A percentile compares a stretch with the other conserved stretches of the same genome.
Evolutionary conservation across 2,329 filamentous ascomycete genomes (phyloP).

Genomic region (Huntiella savannae): DNA sequence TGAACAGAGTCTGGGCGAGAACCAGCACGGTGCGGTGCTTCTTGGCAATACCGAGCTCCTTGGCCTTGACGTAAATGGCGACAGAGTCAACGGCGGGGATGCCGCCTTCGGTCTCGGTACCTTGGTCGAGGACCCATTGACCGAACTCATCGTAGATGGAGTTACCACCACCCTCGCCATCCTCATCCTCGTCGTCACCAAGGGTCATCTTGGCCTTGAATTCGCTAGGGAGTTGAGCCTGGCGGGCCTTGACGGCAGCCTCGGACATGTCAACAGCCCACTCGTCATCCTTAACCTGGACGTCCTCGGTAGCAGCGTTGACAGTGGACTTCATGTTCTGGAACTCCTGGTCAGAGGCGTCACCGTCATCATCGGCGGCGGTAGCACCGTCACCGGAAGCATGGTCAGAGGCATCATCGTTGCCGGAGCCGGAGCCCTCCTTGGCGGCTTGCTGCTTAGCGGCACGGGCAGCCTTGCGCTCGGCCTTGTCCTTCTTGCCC

Average conservation of each 20-base stretch:
- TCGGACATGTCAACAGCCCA: slow-evolving; percentile 97
- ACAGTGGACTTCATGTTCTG: slow-evolving; percentile 54
- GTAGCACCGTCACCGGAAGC: slow-evolving; percentile 29
- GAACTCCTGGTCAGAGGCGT: slow-evolving; percentile 76
- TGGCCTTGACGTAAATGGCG: slow-evolving; percentile 88
- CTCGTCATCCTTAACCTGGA: slow-evolving; percentile 61
- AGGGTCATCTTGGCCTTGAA: slow-evolving; percentile 83
- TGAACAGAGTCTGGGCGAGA: slow-evolving; percentile 78
- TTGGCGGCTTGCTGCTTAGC: slow-evolving; percentile 57
- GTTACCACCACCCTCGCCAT: slow-evolving; percentile 54
- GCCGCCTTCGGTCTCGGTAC: slow-evolving; percentile 45
- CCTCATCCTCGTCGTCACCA: slow-evolving; percentile 62
- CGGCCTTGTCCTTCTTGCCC: slow-evolving; percentile 94
- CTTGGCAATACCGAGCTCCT: slow-evolving; percentile 80
- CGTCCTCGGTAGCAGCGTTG: slow-evolving; percentile 27
- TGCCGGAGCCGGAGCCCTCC: slow-evolving; percentile 43
- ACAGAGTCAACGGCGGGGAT: slow-evolving; percentile 70
- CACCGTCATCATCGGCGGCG: slow-evolving; percentile 30
- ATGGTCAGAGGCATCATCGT: slow-evolving; percentile 32
- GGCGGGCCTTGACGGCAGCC: slow-evolving; percentile 84
- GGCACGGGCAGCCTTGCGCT: slow-evolving; percentile 75
- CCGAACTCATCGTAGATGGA: slow-evolving; percentile 79
- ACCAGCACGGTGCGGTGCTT: slow-evolving; percentile 91
- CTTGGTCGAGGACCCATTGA: slow-evolving; percentile 70
- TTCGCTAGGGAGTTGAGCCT: slow-evolving; percentile 80